Conservation (phyloP, 192 early-diverging fungal genomes). For the Coemansia sp. region DNA sequence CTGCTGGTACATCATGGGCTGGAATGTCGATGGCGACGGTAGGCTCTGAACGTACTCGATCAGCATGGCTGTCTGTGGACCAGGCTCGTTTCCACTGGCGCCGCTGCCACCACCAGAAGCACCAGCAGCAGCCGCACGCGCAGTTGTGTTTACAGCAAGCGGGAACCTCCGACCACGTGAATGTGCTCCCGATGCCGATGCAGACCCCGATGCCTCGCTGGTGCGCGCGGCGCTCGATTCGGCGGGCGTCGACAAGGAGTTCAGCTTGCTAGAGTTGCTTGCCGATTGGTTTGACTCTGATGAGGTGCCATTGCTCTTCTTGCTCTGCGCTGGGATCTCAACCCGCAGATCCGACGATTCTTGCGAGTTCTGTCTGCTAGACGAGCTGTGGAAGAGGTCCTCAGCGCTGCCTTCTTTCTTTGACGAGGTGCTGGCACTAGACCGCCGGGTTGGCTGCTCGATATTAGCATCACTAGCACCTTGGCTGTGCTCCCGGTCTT, state of each 20-base stretch:
- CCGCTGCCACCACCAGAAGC: not conserved
- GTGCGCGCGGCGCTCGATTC: too few species aligned
- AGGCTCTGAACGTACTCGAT: constrained; percentile 63
- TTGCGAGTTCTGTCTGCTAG: constrained; percentile 13
- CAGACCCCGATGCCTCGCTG: not conserved
- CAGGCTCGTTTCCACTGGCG: constrained; percentile 56
- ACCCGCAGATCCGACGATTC: constrained; percentile 31
- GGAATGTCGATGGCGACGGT: constrained; percentile 75
- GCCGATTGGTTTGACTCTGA: constrained; percentile 15
- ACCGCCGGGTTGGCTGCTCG: not conserved
- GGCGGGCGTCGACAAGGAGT: constrained; percentile 21
- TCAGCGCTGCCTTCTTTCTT: not conserved
- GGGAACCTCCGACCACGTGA: constrained; percentile 42
- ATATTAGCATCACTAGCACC: constrained; percentile 4
- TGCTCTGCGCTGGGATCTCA: constrained; percentile 27
- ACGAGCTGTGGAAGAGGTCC: not conserved
- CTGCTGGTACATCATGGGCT: constrained; percentile 72
- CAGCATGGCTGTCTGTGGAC: constrained; percentile 67
- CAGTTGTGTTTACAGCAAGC: constrained; percentile 45
- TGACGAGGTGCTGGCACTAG: not conserved
- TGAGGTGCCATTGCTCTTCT: constrained; percentile 12
- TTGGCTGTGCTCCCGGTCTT: constrained; percentile 5
- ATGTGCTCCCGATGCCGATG: not conserved
- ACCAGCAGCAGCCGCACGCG: constrained; percentile 16
- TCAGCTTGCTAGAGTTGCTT: constrained; percentile 11